phyloP scores from a whole-genome alignment of 2,329 filamentous ascomycete species.

The Podosphaera fusca region DNA sequence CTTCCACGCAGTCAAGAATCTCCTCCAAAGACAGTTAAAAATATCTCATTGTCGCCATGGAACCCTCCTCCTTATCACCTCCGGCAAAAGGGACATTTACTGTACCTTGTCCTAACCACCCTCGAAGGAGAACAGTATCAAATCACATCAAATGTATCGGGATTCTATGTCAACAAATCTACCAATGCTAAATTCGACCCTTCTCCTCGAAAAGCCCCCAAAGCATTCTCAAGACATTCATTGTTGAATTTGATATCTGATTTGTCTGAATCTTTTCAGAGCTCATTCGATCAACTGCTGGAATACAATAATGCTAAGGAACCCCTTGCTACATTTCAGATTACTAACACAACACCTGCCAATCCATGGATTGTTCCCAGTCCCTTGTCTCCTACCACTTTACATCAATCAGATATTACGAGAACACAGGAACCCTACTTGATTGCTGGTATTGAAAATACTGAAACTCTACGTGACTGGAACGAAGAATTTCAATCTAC shows the following conservation, averaged over 20 bases:
- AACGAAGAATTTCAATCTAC: slow-evolving; percentile 98
- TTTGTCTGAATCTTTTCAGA: slow-evolving; percentile 63
- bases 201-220: slow-evolving; percentile 53
- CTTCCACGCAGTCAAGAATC: slow-evolving; percentile 42
- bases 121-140: slow-evolving; percentile 90
- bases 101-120: slow-evolving; percentile 75
- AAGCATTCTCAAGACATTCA: slow-evolving; percentile 62
- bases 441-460: slow-evolving; percentile 74
- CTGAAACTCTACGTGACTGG: slow-evolving; percentile 89
- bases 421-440: slow-evolving; percentile 84
- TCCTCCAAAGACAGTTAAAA: slow-evolving; percentile 76
- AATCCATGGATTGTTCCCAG: slow-evolving; percentile 77
- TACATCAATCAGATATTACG: slow-evolving; percentile 64
- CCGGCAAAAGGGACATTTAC: slow-evolving; percentile 71
- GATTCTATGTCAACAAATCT: slow-evolving; percentile 93
- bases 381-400: slow-evolving; percentile 35
- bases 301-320: slow-evolving; percentile 71
- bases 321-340: slow-evolving; percentile 77
- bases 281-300: slow-evolving; percentile 55
- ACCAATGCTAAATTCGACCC: slow-evolving; percentile 92
- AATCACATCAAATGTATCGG: slow-evolving; percentile 78
- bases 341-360: slow-evolving; percentile 81
- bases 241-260: slow-evolving; percentile 56
- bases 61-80: slow-evolving; percentile 87
- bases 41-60: slow-evolving; percentile 74